Base-by-base conservation (phyloP, 768 basidiomycete genomes). In the Boletus tomentosulus region DNA sequence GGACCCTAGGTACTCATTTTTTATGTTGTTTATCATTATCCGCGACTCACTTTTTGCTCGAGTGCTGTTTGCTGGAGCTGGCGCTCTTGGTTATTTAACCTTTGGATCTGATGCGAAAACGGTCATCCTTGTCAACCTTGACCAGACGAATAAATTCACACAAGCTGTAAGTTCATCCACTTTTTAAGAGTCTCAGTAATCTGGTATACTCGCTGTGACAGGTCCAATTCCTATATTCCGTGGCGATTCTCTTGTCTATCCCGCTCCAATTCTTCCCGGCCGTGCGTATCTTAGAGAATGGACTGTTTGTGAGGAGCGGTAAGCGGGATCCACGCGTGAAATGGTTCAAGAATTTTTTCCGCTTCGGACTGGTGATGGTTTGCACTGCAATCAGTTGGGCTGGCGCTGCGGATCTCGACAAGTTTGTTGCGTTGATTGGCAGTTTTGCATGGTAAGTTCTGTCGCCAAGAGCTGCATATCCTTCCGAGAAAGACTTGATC, bases 201-300 rank as follows among this genome's bases (percentile, higher is more conserved):
- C 25, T 48, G 56, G 39, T 44, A 25, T 51, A 48, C 33, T 46
- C 13, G 30, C 22, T 46, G 28, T 38, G 46, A 55, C 44, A 87
- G 85, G 84, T 89, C 10, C 90, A 92, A 74, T 85, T 92, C 69
- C 67, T 93, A 30, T 93, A 97, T 73, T 87, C 92, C n/a, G 72
- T 93, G 34, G 97, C 95, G 12, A 98, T 98, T 71, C 73, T 92
- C 57, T 81, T 93, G 41, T 97, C 94, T 13, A 87, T 89, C 8
- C 94, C 96, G 1, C 82, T 98, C 1, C 95, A 98, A 71, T 85
- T 98, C 52, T 98, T 98, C 91, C 97, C 97, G 0, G 97, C 96
- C 3, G 86, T 96, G 45, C 85, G 97, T 50, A 98, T 99, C 65
- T 83, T 98, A 73, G 97, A 99, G 78, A 96, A 98, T 65, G 95